Conservation (phyloP, 1,284 basidiomycete genomes). For the Ceratobasidium sp. region DNA sequence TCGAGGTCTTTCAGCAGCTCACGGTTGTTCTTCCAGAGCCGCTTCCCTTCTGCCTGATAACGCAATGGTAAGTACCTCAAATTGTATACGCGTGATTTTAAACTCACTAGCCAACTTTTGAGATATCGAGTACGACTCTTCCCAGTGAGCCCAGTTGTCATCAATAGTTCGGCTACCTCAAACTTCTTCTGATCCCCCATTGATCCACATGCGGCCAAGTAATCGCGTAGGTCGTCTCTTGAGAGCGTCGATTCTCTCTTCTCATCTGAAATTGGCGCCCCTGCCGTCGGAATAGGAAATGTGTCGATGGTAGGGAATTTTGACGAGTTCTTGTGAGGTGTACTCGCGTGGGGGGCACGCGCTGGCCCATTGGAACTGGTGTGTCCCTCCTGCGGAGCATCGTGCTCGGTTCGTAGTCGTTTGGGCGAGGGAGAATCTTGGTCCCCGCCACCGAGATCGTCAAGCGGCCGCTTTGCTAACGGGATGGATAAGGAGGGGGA, state of each 20-base stretch:
- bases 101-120: constrained; percentile 15
- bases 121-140: constrained; percentile 2
- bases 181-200: constrained; percentile 24
- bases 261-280: constrained; percentile 14
- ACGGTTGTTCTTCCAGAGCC: constrained; percentile 12
- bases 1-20: background rate
- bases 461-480: background rate
- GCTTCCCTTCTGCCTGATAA: background rate
- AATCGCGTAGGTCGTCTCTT: constrained; percentile 19
- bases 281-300: constrained; percentile 20
- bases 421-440: background rate
- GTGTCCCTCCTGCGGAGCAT: background rate
- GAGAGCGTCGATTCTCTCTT: background rate
- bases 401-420: background rate
- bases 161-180: constrained; percentile 28
- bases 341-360: background rate
- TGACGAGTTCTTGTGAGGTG: background rate
- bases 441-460: background rate
- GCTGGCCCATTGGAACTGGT: background rate
- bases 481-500: background rate
- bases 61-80: background rate
- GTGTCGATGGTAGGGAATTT: background rate
- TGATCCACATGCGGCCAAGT: constrained; percentile 6
- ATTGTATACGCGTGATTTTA: background rate
- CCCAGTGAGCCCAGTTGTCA: constrained; percentile 34